phyloP scores from a whole-genome alignment of 2,329 filamentous ascomycete genomes.

The Ophiostoma ulmi region DNA sequence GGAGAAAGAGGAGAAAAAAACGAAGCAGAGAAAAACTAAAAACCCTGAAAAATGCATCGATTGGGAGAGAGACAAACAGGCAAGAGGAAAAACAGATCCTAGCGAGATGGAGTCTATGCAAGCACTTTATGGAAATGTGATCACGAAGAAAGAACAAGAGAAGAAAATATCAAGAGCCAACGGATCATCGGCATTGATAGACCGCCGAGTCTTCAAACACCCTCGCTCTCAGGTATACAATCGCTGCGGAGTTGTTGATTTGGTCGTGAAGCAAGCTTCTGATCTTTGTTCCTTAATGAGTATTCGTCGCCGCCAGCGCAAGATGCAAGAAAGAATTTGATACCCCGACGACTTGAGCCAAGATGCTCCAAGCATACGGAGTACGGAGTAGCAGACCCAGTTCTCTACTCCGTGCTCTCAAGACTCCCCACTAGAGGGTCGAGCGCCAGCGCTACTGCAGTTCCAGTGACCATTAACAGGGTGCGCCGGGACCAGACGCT shows the following conservation, averaged over 20 bases:
- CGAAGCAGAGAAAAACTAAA: neutral
- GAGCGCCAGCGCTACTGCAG: constrained; percentile 9
- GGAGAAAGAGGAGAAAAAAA: neutral
- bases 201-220: neutral
- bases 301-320: neutral
- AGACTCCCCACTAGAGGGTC: constrained; percentile 2
- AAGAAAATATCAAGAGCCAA: neutral
- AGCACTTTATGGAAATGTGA: neutral
- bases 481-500: constrained; percentile 6
- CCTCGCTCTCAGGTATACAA: neutral
- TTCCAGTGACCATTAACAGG: neutral
- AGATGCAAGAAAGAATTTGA: neutral
- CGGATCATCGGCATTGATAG: no score
- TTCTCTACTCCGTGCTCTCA: neutral
- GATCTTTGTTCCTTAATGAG: neutral
- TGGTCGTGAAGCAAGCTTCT: neutral
- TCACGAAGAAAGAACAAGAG: neutral
- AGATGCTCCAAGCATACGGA: neutral
- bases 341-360: neutral
- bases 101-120: constrained; percentile 3
- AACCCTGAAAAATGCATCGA: neutral
- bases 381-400: neutral
- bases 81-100: constrained; percentile 8
- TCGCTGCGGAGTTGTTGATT: neutral
- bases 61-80: neutral